Evolutionary conservation across 345 rosid species (phyloP).

Genomic region (Brassica nigra): DNA sequence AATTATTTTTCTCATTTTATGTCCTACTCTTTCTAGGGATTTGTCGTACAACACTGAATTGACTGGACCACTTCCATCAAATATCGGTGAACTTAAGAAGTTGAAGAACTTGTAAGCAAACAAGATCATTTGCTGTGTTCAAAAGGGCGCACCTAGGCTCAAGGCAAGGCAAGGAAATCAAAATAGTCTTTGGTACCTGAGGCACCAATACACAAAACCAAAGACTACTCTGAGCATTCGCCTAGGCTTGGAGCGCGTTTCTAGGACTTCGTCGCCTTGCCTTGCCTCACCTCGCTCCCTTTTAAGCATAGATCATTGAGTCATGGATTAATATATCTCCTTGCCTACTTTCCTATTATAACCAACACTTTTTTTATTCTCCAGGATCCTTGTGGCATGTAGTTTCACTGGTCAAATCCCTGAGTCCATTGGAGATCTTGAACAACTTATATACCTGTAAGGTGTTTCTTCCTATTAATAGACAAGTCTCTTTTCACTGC

Average conservation of each 20-base stretch:
- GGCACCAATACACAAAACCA: not conserved
- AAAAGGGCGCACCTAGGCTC: not conserved
- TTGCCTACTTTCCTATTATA: constrained; percentile 1
- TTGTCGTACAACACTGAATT: constrained; percentile 67
- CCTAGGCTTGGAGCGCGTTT: not conserved
- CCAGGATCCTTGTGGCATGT: constrained; percentile 78
- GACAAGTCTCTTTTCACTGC: not conserved
- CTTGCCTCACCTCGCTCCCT: constrained; percentile 12
- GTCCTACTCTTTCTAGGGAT: constrained; percentile 54
- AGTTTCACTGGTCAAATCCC: constrained; percentile 73
- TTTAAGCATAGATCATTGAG: constrained; percentile 51
- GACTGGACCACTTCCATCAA: constrained; percentile 64
- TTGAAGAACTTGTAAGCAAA: constrained; percentile 66
- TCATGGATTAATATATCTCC: not conserved
- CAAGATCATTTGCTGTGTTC: not conserved
- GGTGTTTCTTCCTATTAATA: constrained; percentile 3
- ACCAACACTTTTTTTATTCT: constrained; percentile 11
- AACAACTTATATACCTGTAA: constrained; percentile 60
- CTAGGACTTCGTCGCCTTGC: not conserved
- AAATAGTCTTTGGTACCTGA: no score
- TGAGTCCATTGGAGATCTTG: constrained; percentile 60
- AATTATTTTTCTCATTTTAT: not conserved
- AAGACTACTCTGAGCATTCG: not conserved
- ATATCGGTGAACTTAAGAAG: constrained; percentile 60
- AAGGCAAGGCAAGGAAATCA: not conserved